Conservation (phyloP, 2,329 filamentous ascomycete species). For the Fonsecaea multimorphosa region DNA sequence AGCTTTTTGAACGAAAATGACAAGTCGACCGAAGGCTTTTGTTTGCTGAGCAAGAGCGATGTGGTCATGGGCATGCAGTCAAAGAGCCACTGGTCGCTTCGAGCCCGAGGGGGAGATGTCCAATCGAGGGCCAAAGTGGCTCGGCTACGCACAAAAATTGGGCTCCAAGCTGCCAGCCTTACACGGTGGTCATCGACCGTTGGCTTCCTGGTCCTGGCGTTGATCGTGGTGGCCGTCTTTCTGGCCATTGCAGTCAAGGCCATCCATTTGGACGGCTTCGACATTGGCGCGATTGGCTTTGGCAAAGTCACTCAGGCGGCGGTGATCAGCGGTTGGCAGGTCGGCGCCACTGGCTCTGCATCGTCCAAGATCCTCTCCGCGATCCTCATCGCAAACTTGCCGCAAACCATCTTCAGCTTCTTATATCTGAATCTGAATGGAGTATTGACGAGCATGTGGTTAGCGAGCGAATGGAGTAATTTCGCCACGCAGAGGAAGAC, state of each 20-base stretch:
- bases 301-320: slow-evolving; percentile 31
- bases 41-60: slow-evolving; percentile 37
- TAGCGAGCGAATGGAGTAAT: slow-evolving; percentile 56
- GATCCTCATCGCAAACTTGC: slow-evolving; percentile 45
- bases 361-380: slow-evolving; percentile 18
- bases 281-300: slow-evolving; percentile 34
- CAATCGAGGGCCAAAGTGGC: slow-evolving; percentile 3
- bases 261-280: slow-evolving; percentile 3
- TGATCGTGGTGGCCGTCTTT: slow-evolving; percentile 18
- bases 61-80: background rate
- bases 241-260: slow-evolving; percentile 10
- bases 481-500: slow-evolving; percentile 48
- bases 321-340: slow-evolving; percentile 33
- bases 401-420: slow-evolving; percentile 46
- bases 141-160: slow-evolving; percentile 17
- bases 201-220: slow-evolving; percentile 19
- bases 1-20: slow-evolving; percentile 43
- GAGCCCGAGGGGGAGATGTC: background rate
- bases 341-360: slow-evolving; percentile 9
- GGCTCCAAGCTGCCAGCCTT: slow-evolving; percentile 31
- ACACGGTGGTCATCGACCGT: slow-evolving; percentile 28
- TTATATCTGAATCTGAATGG: slow-evolving; percentile 48
- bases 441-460: slow-evolving; percentile 54
- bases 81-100: slow-evolving; percentile 10
- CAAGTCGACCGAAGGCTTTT: slow-evolving; percentile 39